Percentiles rank a stretch among this genome's conserved stretches.
These are phyloP conservation scores for Scheffersomyces stipitis DNA, from an alignment of 805 yeast species.

Conservation along the genomic window DNA sequence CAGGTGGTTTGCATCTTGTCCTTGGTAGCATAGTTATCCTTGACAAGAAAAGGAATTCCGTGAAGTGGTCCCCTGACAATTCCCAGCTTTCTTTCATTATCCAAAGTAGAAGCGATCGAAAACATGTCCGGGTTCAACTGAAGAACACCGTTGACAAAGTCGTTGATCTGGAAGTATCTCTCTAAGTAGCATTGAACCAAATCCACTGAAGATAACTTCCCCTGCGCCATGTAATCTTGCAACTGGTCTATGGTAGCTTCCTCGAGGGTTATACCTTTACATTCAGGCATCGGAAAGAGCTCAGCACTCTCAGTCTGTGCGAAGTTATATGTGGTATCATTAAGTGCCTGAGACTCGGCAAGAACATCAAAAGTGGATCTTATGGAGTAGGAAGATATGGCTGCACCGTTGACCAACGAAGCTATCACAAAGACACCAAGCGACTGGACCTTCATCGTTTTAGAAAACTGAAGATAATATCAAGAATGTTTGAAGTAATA, in stretches of 20 bases:
- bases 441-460: too few relatives aligned
- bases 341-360: conserved; percentile 3
- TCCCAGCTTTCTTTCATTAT: conserved; percentile 15
- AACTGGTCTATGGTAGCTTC: conserved; percentile 28
- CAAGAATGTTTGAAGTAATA: too few relatives aligned
- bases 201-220: conserved; percentile 18
- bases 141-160: conserved; percentile 18
- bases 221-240: conserved; percentile 19
- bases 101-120: conserved; percentile 19
- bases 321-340: conserved; percentile 6
- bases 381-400: conserved; percentile 1
- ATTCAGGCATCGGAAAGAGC: conserved; percentile 13
- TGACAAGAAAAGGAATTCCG: conserved; percentile 27
- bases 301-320: conserved; percentile 5
- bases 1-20: conserved; percentile 19
- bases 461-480: too few relatives aligned
- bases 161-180: conserved; percentile 21
- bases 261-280: conserved; percentile 22
- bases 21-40: conserved; percentile 25
- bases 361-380: conserved; percentile 1
- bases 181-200: conserved; percentile 20
- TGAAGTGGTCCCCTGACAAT: conserved; percentile 22
- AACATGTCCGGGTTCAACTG: conserved; percentile 23
- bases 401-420: background rate
- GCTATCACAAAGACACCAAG: too few relatives aligned